phyloP scores from a whole-genome alignment of 129 eudicot species.

The Oenanthe sinensis region DNA sequence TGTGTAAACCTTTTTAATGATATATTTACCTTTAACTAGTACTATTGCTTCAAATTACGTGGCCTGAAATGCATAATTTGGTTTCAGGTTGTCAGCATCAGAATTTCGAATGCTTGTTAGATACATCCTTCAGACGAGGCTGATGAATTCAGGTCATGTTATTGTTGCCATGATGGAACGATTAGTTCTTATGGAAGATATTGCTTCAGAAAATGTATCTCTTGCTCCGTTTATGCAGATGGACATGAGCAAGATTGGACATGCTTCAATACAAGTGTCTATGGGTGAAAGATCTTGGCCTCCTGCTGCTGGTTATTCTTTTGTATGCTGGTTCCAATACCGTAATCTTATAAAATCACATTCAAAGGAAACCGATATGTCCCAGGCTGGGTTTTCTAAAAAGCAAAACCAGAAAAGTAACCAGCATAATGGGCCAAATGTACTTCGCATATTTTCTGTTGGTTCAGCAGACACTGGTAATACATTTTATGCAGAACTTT shows the following conservation, averaged over 20 bases:
- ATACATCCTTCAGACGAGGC: slow-evolving; percentile 69
- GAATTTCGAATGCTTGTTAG: slow-evolving; percentile 84
- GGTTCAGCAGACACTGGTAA: slow-evolving; percentile 54
- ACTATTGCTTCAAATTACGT: background rate
- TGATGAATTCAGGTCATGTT: slow-evolving; percentile 50
- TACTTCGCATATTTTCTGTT: slow-evolving; percentile 79
- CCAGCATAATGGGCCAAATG: slow-evolving; percentile 35
- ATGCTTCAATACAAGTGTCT: slow-evolving; percentile 88
- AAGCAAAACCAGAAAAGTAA: slow-evolving; percentile 28
- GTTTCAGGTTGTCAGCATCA: slow-evolving; percentile 69
- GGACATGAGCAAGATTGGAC: slow-evolving; percentile 90
- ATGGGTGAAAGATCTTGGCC: slow-evolving; percentile 99
- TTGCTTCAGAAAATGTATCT: slow-evolving; percentile 60
- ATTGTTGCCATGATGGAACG: slow-evolving; percentile 85
- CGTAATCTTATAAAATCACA: slow-evolving; percentile 55
- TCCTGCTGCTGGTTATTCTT: slow-evolving; percentile 98
- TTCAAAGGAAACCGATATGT: slow-evolving; percentile 39
- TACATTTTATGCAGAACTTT: slow-evolving; percentile 72
- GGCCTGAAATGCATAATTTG: slow-evolving; percentile 1
- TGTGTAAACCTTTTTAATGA: background rate
- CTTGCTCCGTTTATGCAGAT: slow-evolving; percentile 90
- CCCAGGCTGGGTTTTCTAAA: slow-evolving; percentile 39
- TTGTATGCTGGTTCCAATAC: slow-evolving; percentile 93
- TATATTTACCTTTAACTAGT: background rate
- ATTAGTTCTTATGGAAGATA: slow-evolving; percentile 68